Evolutionary conservation across 2,329 filamentous ascomycete species (phyloP).

Genomic region (Aspergillus sp.): DNA sequence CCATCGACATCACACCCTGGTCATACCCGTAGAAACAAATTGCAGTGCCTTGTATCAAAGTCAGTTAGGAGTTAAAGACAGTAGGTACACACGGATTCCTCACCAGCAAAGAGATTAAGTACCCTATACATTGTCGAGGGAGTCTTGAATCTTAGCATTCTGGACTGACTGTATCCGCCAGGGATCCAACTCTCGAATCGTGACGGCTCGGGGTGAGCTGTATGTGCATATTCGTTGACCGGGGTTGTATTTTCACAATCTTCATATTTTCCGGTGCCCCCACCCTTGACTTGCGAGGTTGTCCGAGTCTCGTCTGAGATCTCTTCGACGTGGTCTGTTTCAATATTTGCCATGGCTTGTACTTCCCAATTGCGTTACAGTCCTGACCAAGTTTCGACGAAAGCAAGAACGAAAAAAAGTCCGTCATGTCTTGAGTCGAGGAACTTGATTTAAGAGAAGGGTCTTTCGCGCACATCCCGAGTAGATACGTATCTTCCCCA

Average conservation of each 20-base stretch:
- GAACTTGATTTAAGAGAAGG: not conserved
- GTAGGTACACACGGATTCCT: not conserved
- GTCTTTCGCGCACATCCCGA: not conserved
- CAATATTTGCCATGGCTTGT: not conserved
- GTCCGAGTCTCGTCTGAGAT: not conserved
- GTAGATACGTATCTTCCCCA: not conserved
- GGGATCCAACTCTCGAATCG: not conserved
- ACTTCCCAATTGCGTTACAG: not conserved
- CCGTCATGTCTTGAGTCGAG: not conserved
- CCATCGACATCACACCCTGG: slow-evolving; percentile 48
- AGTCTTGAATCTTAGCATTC: not conserved
- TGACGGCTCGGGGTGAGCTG: not conserved
- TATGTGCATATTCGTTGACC: not conserved
- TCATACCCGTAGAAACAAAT: slow-evolving; percentile 60
- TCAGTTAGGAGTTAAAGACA: not conserved
- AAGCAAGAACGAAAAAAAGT: not conserved
- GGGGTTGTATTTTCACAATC: not conserved
- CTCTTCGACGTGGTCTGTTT: not conserved
- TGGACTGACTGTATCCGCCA: not conserved
- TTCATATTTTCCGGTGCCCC: not conserved
- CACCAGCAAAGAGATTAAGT: not conserved
- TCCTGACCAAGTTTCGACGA: not conserved
- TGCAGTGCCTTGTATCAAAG: not conserved
- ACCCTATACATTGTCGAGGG: not conserved
- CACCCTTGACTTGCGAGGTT: not conserved